Evolutionary conservation across 495 filamentous ascomycete species (phyloP), one percentile per base, ranked within the genome.

Genomic region (Baudoinia panamericana): DNA sequence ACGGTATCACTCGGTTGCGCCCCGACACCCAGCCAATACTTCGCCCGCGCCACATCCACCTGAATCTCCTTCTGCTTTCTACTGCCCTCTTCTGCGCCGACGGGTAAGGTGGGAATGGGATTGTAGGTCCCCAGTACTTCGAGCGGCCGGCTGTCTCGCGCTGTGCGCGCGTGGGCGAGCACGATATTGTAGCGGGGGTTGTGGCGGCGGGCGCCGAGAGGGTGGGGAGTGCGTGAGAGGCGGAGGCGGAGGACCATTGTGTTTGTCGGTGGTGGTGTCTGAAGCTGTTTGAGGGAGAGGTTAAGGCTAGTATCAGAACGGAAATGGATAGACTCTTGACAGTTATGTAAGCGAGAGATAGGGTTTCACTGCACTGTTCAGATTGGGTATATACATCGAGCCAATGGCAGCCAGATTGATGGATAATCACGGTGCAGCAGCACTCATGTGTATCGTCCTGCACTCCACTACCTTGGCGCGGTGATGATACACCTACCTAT

Each of bases 221-320:
- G 48, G n/a, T 36, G 38, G 1, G 22, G 2, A 58, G 96, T 93
- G 66, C 90, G 90, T 35, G 90, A 80, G 52, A 97, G 72, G 36
- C 90, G 79, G 59, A 97, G 85, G 56, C 78, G 81, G 50, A 97
- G 69, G 38, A 96, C 92, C 90, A 97, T 97, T n/a, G n/a, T n/a
- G n/a, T 40, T 45, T 66, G 56, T 28, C 3, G 20, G 13, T 36
- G 16, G 25, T 24, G 10, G n/a, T n/a, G n/a, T n/a, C n/a, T n/a
- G n/a, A n/a, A n/a, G n/a, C n/a, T n/a, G n/a, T n/a, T n/a, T n/a
- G n/a, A n/a, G n/a, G n/a, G n/a, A n/a, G n/a, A n/a, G n/a, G n/a
- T n/a, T n/a, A n/a, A n/a, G n/a, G n/a, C n/a, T n/a, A n/a, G n/a
- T n/a, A n/a, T n/a, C n/a, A n/a, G n/a, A n/a, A n/a, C n/a, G n/a